Evolutionary conservation across 345 rosid genomes (phyloP), one percentile per base, ranked within the genome.

Genomic region (Eucalyptus marginata): DNA sequence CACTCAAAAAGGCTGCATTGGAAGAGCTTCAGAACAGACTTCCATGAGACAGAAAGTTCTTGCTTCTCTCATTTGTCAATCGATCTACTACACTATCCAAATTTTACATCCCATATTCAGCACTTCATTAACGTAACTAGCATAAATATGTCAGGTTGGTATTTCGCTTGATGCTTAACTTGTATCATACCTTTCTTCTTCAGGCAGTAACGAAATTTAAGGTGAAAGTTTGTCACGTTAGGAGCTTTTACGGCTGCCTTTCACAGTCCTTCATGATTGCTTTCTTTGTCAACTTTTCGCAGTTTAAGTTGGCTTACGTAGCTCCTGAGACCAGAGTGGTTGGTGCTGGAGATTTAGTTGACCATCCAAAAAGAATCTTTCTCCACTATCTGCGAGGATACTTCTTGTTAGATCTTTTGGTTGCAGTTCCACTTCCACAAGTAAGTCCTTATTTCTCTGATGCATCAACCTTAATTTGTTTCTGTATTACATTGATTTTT

Each of bases 301-400:
- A 97, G 99, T 97, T 96, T 91, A 95, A 95, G 88, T 89, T 97
- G 92, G 98, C 99, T 50, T 97, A 95, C 90, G 89, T 97, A 87
- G 96, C 98, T 91, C 98, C 96, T 1, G 98, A 96, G 90, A 95
- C 98, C 62, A 93, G 91, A 59, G 98, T 95, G 66, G 93, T 94
- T 90, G 99, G 99, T 89, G 97, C 96, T 87, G 99, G 99, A 86
- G 98, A 95, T 92, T 94, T 96, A 76, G 99, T 96, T 92, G 99
- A 95, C 92, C 94, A 96, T 89, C 99, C 99, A 24, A 94, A 88
- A 64, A 93, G 92, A 92, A 96, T 97, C 88, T 96, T 97, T 79
- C n/a, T 31, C 87, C 81, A 96, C 91, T 96, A 97, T 93, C 59
- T 97, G 31, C 79, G 76, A 8, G 92, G 97, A 90, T 89, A 88